phyloP scores from a whole-genome alignment of 1,284 basidiomycete genomes.

The Irpex rosettiformis region DNA sequence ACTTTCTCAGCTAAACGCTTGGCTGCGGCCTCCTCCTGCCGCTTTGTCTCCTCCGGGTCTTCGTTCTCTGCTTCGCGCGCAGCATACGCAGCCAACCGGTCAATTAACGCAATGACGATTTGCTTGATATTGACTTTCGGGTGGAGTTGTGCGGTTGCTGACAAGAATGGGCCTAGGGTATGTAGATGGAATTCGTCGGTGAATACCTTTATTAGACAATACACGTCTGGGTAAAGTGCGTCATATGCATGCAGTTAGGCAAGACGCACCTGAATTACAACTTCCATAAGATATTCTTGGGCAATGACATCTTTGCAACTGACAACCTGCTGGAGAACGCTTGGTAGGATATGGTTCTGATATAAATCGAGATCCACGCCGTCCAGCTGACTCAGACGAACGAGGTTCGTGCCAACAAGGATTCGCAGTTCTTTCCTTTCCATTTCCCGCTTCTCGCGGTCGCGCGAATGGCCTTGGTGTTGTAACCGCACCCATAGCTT shows the following conservation, averaged over 20 bases:
- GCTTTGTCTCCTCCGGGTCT: slow-evolving; percentile 77
- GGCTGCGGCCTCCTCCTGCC: slow-evolving; percentile 88
- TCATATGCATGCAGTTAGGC: background rate
- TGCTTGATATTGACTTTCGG: slow-evolving; percentile 96
- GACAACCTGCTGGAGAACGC: slow-evolving; percentile 91
- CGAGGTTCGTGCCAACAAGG: slow-evolving; percentile 93
- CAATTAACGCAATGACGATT: slow-evolving; percentile 94
- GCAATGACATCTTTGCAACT: slow-evolving; percentile 97
- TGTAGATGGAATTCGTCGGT: slow-evolving; percentile 96
- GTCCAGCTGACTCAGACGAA: slow-evolving; percentile 88
- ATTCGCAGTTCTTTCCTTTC: slow-evolving; percentile 91
- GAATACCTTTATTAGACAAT: slow-evolving; percentile 65
- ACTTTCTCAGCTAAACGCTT: slow-evolving; percentile 83
- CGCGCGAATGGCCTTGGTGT: slow-evolving; percentile 92
- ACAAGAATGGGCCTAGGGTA: slow-evolving; percentile 88
- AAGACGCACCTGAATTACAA: slow-evolving; percentile 82
- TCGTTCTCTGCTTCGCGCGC: slow-evolving; percentile 34
- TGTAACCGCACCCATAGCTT: slow-evolving; percentile 97
- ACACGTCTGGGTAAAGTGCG: background rate
- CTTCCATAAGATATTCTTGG: slow-evolving; percentile 97
- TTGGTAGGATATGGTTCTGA: slow-evolving; percentile 78
- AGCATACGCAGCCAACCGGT: slow-evolving; percentile 91
- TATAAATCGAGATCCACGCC: slow-evolving; percentile 94
- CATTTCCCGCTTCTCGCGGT: slow-evolving; percentile 93
- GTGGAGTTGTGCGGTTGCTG: slow-evolving; percentile 90